Base-by-base conservation (phyloP, 345 rosid genomes). In the Pugionium cornutum region DNA sequence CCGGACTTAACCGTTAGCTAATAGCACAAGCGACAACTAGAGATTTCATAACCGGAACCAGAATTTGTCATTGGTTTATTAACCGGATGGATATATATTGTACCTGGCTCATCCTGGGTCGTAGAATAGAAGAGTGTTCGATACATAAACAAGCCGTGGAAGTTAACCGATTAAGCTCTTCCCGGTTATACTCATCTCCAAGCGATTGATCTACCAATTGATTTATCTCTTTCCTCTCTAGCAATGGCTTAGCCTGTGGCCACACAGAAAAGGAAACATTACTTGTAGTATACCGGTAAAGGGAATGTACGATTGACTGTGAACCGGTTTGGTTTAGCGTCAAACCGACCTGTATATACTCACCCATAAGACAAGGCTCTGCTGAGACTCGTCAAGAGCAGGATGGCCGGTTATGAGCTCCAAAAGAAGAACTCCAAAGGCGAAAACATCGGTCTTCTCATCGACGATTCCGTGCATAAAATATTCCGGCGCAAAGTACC, bases 401-500 rank as follows among this genome's bases (percentile, higher is more conserved):
- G 56, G 84, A 43, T 84, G 88, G 29, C 97, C 97, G 0, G 96
- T 82, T 67, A 92, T 82, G 60, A 92, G 84, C 82, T 92, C 98
- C 77, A 92, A 72, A 61, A 92, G 91, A 10, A 92, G 78, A 64
- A 92, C 97, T 40, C 98, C 98, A 55, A 84, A 86, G 33, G 98
- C 84, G 70, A 82, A 92, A 52, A 89, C 84, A 66, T 92, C 98
- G 0, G 97, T 92, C 77, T 92, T 92, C 82, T 89, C 98, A 26
- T 92, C 97, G 0, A 92, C 92, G 47, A 92, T 77, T 44, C 98
- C 98, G 0, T 92, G 88, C 97, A 89, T 89, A 75, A 84, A 82
- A 83, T 92, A 92, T 59, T 91, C 98, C 0, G 98, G 98, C 49
- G 98, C 98, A 66, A 91, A 89, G 77, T 89, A 91, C 64, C 98